Evolutionary conservation across 2,329 filamentous ascomycete genomes (phyloP).

Genomic region (Escovopsis sp.): DNA sequence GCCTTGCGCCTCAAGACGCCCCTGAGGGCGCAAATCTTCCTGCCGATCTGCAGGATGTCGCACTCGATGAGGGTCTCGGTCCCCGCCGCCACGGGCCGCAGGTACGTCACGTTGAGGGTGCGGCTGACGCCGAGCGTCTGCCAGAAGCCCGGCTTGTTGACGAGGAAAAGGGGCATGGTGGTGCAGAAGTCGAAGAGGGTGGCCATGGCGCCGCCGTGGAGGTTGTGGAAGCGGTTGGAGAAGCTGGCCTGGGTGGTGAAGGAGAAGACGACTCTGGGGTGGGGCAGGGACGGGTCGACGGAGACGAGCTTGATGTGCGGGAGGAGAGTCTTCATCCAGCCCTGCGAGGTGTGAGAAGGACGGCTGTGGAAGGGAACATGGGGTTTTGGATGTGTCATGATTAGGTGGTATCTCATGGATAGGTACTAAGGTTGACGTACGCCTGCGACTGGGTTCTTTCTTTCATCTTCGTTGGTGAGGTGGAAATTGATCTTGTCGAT

Average conservation of each 20-base stretch:
- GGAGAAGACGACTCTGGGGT: conserved; percentile 28
- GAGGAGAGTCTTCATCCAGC: conserved; percentile 29
- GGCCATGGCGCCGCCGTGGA: conserved; percentile 49
- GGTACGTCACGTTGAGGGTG: conserved; percentile 51
- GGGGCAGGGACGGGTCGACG: conserved; percentile 17
- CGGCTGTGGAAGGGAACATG: not conserved
- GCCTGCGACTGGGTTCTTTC: no score
- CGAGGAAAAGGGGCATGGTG: conserved; percentile 39
- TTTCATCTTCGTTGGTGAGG: no score
- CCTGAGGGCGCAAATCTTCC: conserved; percentile 35
- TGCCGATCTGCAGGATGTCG: conserved; percentile 43
- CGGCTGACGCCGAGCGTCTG: conserved; percentile 47
- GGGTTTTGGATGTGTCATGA: no score
- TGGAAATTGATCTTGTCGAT: no score
- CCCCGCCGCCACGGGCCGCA: conserved; percentile 44
- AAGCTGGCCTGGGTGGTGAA: conserved; percentile 35
- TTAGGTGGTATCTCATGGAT: no score
- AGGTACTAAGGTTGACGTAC: no score
- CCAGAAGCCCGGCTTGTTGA: conserved; percentile 45
- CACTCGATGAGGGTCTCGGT: conserved; percentile 37
- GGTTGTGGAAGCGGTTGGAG: conserved; percentile 37
- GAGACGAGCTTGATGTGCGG: conserved; percentile 27
- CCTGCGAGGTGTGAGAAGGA: conserved; percentile 15
- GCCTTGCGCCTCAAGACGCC: conserved; percentile 39
- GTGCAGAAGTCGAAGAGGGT: conserved; percentile 56